Evolutionary conservation across 2,329 filamentous ascomycete species (phyloP), one percentile per base, ranked within the genome.

Genomic region (Pseudogymnoascus sp.): DNA sequence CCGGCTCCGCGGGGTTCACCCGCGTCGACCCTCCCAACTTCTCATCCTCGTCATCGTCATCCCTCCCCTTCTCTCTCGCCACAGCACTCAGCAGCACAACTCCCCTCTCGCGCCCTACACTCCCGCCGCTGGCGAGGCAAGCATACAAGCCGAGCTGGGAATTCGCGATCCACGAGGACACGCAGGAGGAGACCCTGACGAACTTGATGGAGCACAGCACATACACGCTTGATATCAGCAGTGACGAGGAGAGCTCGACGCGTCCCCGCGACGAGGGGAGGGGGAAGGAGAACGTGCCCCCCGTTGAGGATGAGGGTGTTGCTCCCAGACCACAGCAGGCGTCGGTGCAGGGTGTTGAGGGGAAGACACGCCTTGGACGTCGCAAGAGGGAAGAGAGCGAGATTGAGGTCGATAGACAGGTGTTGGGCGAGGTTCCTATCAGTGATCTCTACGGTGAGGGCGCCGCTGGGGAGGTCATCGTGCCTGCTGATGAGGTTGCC

Each of bases 161-260:
- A 78, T 97, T 99, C 72, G 89, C 93, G 63, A 97, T 99, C 70
- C 88, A 97, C 72, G 91, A 96, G 72, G 93, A 99, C 74, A 91
- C 90, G 0, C 84, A 89, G 6, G 90, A 96, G 72, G 90, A 97
- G 72, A 88, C 96, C 72, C 90, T 94, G 75, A 91, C 92, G 69
- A 97, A 96, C 70, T 79, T 96, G 39, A 90, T 97, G 77, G 90
- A 97, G 75, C 93, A 97, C 78, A 89, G 88, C 62, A 93, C 93
- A 6, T 88, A 88, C 66, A 86, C 88, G 0, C 82, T 97, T 3
- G 93, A 97, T 72, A 91, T 97, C 70, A 91, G 86, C 67, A 92
- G 91, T 21, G 92, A 96, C 69, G 92, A 96, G 73, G 89, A 92
- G 74, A 82, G 77, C 29, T 44, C 77, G 70, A 59, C 75, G 75